Evolutionary conservation across 129 eudicot genomes (phyloP), one percentile per base, ranked within the genome.

Genomic region (Erigeron canadensis): DNA sequence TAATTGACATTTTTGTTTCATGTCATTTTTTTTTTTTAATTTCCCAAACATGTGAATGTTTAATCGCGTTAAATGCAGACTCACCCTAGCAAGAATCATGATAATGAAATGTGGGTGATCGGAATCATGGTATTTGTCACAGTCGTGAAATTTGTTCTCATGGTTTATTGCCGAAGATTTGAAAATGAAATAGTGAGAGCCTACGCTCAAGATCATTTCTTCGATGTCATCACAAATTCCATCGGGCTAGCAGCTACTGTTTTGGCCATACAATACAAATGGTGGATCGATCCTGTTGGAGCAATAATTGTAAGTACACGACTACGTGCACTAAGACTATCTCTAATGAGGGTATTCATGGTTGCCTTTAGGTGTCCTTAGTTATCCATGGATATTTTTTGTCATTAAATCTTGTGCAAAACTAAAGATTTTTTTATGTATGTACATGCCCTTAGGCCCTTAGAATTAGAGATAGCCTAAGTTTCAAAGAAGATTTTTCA

Each of bases 231-330:
- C 63, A 93, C 98, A 45, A 93, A 93, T 84, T 89, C 96, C 6
- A 70, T 93, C 48, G 98, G 98, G 7, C 75, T 93, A 69, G 87
- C 69, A 51, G 79, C 98, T 67, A 92, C 96, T 17, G 83, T 89
- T 55, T 80, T 93, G 42, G 98, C 98, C 21, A 47, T 93, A 58
- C 84, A 67, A 6, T 93, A 39, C 85, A 37, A 56, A 73, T 89
- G 98, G 98, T 93, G 98, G 98, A 93, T 93, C 34, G 98, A 93
- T 84, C 96, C 98, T 16, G 65, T 82, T 10, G 98, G 98, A 19
- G 98, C 98, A 53, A 89, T 93, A 51, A 53, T 93, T 15, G 97
- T 91, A 70, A 88, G 96, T 69, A 67, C 38, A 19, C 11, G n/a
- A n/a, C n/a, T n/a, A n/a, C n/a, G n/a, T n/a, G n/a, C n/a, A n/a